Base-by-base conservation (phyloP, 352 stramenopile genomes). In the Pythium utonaiense region DNA sequence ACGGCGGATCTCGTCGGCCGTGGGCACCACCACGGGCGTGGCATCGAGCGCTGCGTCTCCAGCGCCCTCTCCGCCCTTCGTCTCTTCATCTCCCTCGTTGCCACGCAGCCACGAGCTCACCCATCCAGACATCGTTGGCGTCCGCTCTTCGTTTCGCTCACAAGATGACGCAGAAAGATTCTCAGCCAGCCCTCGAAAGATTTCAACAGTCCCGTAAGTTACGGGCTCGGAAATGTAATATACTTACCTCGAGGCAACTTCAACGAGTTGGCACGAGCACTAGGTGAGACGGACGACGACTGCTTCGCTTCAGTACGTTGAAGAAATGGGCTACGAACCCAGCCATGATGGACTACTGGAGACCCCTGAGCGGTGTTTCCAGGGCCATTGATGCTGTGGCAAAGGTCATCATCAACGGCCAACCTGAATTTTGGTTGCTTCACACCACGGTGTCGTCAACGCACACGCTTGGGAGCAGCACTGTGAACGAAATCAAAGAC, bases 1-100 rank as follows among this genome's bases (percentile, higher is more conserved):
- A 19, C 77, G 57, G 14, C 74, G 75, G 30, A 72, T 61, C 52
- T 72, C 65, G 30, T 72, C 65, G 28, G 65, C 65, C 5, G 59
- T 55, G 6, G 65, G 65, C 33, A 72, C 65, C 2, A 72, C 60
- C 4, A 47, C 65, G 3, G 65, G 65, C 38, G 65, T 22, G 9
- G n/a, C 57, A 16, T 57, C 53, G 14, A 13, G 42, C 16, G 56
- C 31, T n/a, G 53, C 24, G 22, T 52, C 49, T 2, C 3, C 12
- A 3, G 41, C 12, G 9, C 36, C 21, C 9, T 22, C 44, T 17
- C 64, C 65, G n/a, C 55, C 55, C 42, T 72, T 72, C 33, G 50
- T 62, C 38, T 72, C 65, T 19, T 68, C 60, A 48, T 72, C 65
- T 50, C 54, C 65, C 14, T 72, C 50, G 53, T 63, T 51, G 57